Evolutionary conservation across 202 grass and related monocot genomes (phyloP).

Genomic region (Cymbopogon flexuosus): DNA sequence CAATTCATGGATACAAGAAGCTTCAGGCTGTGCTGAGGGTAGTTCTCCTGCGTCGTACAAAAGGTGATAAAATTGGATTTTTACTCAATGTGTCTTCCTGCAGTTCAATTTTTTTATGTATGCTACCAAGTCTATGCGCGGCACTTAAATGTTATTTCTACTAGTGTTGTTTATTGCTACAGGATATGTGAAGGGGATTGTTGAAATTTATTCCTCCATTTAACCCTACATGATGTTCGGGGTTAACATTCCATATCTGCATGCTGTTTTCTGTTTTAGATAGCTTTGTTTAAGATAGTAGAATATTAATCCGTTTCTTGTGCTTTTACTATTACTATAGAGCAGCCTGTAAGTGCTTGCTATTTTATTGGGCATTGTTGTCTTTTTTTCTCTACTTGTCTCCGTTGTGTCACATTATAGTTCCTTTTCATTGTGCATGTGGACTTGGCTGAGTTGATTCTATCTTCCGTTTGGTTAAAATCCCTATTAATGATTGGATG

Average conservation of each 20-base stretch:
- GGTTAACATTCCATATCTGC: neutral
- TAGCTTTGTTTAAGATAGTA: slow-evolving; percentile 1
- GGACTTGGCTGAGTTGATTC: neutral
- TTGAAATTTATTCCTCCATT: slow-evolving; percentile 9
- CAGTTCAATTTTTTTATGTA: slow-evolving; percentile 3
- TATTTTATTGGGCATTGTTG: neutral
- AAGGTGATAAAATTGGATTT: slow-evolving; percentile 58
- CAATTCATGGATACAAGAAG: slow-evolving; percentile 76
- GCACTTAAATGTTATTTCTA: slow-evolving; percentile 19
- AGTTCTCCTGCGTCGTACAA: slow-evolving; percentile 84
- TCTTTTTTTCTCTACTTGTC: neutral
- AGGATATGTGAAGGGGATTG: slow-evolving; percentile 4
- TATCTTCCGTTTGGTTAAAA: slow-evolving; percentile 19
- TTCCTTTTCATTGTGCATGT: neutral
- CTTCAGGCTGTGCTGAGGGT: slow-evolving; percentile 83
- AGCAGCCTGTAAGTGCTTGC: slow-evolving; percentile 11
- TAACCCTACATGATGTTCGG: slow-evolving; percentile 1
- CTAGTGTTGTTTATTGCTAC: slow-evolving; percentile 16
- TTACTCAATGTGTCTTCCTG: slow-evolving; percentile 10
- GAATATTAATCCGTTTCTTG: neutral
- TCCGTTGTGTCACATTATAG: neutral
- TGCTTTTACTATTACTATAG: neutral
- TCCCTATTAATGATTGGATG: slow-evolving; percentile 27
- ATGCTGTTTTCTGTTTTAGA: neutral
- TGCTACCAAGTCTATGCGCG: slow-evolving; percentile 9